Evolutionary conservation across 495 filamentous ascomycete genomes (phyloP).

Genomic region (Hypomontagnella submonticulosa): DNA sequence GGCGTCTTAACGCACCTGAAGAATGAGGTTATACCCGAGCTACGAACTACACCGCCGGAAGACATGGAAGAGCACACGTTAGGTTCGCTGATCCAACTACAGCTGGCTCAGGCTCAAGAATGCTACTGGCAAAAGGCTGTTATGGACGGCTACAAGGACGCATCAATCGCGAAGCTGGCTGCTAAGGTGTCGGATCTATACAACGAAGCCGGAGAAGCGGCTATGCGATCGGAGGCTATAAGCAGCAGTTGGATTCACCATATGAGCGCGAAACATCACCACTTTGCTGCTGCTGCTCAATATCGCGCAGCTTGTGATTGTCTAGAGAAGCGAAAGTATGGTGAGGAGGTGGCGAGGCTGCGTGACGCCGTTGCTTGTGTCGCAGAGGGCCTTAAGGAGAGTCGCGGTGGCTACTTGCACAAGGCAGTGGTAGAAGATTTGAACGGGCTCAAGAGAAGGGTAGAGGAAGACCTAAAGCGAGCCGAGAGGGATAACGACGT

Average conservation of each 20-base stretch:
- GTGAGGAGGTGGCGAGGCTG: conserved; percentile 92
- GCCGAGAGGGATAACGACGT: conserved; percentile 97
- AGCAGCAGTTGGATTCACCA: conserved; percentile 98
- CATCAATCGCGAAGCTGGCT: conserved; percentile 88
- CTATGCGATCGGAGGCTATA: conserved; percentile 86
- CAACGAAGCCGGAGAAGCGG: conserved; percentile 82
- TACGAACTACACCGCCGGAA: conserved; percentile 82
- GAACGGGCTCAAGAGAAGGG: conserved; percentile 81
- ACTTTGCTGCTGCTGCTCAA: conserved; percentile 96
- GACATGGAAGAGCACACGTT: conserved; percentile 94
- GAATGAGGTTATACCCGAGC: conserved; percentile 80
- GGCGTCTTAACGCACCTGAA: conserved; percentile 86
- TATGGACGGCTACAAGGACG: conserved; percentile 91
- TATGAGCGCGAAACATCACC: conserved; percentile 95
- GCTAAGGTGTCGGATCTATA: conserved; percentile 94
- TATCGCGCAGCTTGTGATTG: conserved; percentile 94
- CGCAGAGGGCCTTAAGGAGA: conserved; percentile 87
- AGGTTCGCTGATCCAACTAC: conserved; percentile 82
- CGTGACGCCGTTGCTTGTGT: conserved; percentile 84
- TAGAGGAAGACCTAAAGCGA: conserved; percentile 87
- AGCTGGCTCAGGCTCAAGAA: conserved; percentile 93
- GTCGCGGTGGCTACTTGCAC: conserved; percentile 77
- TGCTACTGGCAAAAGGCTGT: conserved; percentile 99
- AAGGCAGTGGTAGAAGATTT: conserved; percentile 85
- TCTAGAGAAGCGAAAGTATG: conserved; percentile 92